Evolutionary conservation across 1,139 yeast species (phyloP), one percentile per base, ranked within the genome.

Genomic region (Blastobotrys raffinosifermentans): DNA sequence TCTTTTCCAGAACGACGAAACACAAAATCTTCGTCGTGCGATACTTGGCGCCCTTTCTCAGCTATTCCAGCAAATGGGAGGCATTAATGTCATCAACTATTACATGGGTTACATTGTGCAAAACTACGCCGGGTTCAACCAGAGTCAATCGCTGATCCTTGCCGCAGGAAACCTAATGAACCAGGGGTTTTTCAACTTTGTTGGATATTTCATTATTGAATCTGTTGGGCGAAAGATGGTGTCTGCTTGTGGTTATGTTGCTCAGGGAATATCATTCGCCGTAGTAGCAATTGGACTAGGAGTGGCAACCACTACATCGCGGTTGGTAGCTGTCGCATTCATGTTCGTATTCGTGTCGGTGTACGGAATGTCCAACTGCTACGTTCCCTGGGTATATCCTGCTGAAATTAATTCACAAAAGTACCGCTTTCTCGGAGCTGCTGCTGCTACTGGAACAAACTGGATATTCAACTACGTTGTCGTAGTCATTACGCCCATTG

Each of bases 401-500:
- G 20, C 31, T 4, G 31, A 29, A 29, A 17, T 29, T 9, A 29
- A 29, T 21, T 29, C 31, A 7, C 31, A 29, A 16, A 20, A 16
- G 18, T 29, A 15, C 8, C 4, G 31, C 4, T 29, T 29, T 15
- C 20, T 29, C n/a, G 31, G 31, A n/a, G 31, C 31, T 4, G 31
- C 20, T 21, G 31, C 18, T 4, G 14, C 33, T 3, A 31, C 33
- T 4, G 33, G 25, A 4, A 20, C 33, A 11, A 31, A 31, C 19
- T 31, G 33, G 33, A 18, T 31, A 8, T 31, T 31, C 11, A 31
- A 31, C 19, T 31, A 20, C 17, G 13, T 31, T 10, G 33, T 31
- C 19, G 33, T 31, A 14, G 26, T 31, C 4, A 20, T 64, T 26
- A 65, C 69, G 11, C 69, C 69, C 8, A 49, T 60, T 11, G 69